phyloP scores from a whole-genome alignment of 2,329 filamentous ascomycete genomes.

The Sclerotinia trifoliorum region DNA sequence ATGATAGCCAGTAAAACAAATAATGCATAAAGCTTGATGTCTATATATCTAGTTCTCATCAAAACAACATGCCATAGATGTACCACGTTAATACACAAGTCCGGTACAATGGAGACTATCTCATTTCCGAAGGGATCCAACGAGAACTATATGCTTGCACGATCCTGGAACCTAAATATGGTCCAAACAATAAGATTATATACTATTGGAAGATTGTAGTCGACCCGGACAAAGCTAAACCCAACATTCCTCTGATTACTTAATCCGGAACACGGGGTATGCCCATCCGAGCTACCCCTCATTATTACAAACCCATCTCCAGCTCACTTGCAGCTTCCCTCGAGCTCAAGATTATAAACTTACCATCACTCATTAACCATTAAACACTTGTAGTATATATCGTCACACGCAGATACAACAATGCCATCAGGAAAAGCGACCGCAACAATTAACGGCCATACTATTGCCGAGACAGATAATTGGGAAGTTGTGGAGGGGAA shows the following conservation, averaged over 20 bases:
- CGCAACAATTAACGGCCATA: slow-evolving; percentile 47
- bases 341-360: neutral
- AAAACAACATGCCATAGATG: too few relatives aligned
- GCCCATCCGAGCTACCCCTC: slow-evolving; percentile 18
- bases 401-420: neutral
- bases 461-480: slow-evolving; percentile 47
- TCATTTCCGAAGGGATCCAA: too few relatives aligned
- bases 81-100: too few relatives aligned
- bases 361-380: neutral
- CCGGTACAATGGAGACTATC: too few relatives aligned
- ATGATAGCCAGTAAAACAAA: too few relatives aligned
- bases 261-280: slow-evolving; percentile 8
- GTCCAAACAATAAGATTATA: neutral
- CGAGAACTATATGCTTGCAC: too few relatives aligned
- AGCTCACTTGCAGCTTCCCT: neutral
- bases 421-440: slow-evolving; percentile 35
- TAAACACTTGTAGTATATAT: neutral
- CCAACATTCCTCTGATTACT: neutral
- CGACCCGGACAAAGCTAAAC: neutral
- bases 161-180: neutral
- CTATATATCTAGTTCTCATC: too few relatives aligned
- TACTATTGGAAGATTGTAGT: neutral
- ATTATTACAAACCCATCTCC: slow-evolving; percentile 10
- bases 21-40: too few relatives aligned
- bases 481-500: slow-evolving; percentile 51